Evolutionary conservation across 2,329 filamentous ascomycete genomes (phyloP).

Genomic region (Aspergillus tubingensis): DNA sequence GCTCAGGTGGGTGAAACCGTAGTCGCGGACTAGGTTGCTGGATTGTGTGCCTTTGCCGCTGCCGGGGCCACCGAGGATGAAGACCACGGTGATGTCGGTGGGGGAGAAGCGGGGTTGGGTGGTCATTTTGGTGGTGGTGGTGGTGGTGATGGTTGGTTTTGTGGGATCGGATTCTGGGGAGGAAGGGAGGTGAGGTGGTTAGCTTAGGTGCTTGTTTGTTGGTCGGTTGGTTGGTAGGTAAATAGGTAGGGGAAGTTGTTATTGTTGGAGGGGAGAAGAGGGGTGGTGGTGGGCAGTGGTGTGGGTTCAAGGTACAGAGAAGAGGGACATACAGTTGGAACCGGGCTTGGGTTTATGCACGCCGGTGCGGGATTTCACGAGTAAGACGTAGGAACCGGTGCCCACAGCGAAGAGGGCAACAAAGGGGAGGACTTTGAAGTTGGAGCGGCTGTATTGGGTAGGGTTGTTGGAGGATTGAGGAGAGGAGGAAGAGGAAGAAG

Average conservation of each 20-base stretch:
- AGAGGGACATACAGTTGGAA: slow-evolving; percentile 31
- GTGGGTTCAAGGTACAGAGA: neutral
- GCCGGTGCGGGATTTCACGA: slow-evolving; percentile 52
- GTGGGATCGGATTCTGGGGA: neutral
- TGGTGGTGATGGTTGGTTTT: neutral
- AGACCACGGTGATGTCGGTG: slow-evolving; percentile 84
- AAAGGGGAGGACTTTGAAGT: slow-evolving; percentile 47
- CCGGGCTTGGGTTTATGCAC: slow-evolving; percentile 55
- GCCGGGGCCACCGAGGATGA: slow-evolving; percentile 93
- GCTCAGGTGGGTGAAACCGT: slow-evolving; percentile 89
- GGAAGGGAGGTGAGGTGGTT: neutral
- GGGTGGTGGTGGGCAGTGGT: neutral
- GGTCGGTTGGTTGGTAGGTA: neutral
- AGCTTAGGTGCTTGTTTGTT: neutral
- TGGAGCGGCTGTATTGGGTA: slow-evolving; percentile 35
- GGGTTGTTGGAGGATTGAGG: slow-evolving; percentile 10
- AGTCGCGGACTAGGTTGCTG: slow-evolving; percentile 79
- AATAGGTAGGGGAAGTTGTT: slow-evolving; percentile 45
- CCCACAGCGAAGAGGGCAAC: slow-evolving; percentile 50
- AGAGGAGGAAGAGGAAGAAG: slow-evolving; percentile 14
- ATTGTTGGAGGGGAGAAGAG: neutral
- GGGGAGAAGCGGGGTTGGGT: slow-evolving; percentile 70
- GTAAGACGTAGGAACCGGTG: slow-evolving; percentile 52
- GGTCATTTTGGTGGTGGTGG: slow-evolving; percentile 27
- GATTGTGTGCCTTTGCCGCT: slow-evolving; percentile 98